These are phyloP conservation scores for Lepidium campestre DNA, from an alignment of 441 rosid species.

Conservation along the genomic window DNA sequence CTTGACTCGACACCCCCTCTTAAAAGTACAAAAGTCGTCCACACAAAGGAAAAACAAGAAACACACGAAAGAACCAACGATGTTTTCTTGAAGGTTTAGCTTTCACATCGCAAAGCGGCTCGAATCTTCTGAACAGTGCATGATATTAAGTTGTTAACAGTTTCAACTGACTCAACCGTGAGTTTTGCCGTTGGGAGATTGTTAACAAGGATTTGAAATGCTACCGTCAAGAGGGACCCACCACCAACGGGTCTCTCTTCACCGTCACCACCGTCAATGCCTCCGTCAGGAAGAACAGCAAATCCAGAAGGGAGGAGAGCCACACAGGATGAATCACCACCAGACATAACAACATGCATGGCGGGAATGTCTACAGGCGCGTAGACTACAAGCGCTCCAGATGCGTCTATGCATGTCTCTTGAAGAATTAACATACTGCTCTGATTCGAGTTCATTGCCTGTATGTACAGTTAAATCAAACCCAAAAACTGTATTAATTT, in stretches of 20 bases:
- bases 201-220: constrained; percentile 69
- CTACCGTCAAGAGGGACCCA: constrained; percentile 54
- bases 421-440: constrained; percentile 89
- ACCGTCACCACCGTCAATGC: constrained; percentile 11
- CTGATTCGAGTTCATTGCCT: constrained; percentile 72
- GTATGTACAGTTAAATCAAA: constrained; percentile 11
- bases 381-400: constrained; percentile 91
- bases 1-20: constrained; percentile 88
- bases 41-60: not conserved
- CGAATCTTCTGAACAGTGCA: constrained; percentile 58
- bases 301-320: constrained; percentile 89
- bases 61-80: no score
- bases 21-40: not conserved
- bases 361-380: constrained; percentile 93
- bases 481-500: not conserved
- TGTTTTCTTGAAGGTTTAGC: constrained; percentile 30
- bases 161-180: constrained; percentile 53
- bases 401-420: constrained; percentile 84
- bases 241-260: constrained; percentile 25
- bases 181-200: constrained; percentile 49
- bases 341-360: constrained; percentile 80
- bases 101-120: constrained; percentile 70
- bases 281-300: constrained; percentile 73
- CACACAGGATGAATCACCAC: constrained; percentile 79
- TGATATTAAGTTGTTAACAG: constrained; percentile 44